Conservation (phyloP, 108 stramenopile species). For the Aurantiochytrium sp. region DNA sequence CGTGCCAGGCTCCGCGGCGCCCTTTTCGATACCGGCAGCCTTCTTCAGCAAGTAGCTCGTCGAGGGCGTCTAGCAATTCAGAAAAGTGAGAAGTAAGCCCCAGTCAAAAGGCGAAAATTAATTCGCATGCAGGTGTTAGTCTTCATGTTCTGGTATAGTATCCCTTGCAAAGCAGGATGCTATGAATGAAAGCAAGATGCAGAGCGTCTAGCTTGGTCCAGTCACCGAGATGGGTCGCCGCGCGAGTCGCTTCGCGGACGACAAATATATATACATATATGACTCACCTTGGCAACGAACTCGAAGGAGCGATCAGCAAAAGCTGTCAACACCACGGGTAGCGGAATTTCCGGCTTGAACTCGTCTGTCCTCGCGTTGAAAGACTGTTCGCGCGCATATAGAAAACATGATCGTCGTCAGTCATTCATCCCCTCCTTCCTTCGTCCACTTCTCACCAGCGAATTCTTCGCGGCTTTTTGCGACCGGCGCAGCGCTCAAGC, state of each 20-base stretch:
- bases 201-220: too few relatives aligned
- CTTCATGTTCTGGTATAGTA: too few relatives aligned
- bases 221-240: too few relatives aligned
- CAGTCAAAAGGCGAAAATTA: too few relatives aligned
- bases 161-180: too few relatives aligned
- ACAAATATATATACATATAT: neutral
- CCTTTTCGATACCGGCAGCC: constrained; percentile 65
- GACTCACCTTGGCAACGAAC: constrained; percentile 41
- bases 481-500: too few relatives aligned
- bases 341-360: constrained; percentile 59
- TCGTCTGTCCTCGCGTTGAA: constrained; percentile 73
- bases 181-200: too few relatives aligned
- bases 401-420: neutral
- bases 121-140: too few relatives aligned
- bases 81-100: too few relatives aligned
- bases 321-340: constrained; percentile 64
- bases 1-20: constrained; percentile 26
- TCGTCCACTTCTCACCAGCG: too few relatives aligned
- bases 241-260: neutral
- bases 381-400: neutral
- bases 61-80: constrained; percentile 53
- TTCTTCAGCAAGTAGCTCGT: constrained; percentile 68
- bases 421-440: too few relatives aligned
- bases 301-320: constrained; percentile 70
- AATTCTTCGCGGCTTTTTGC: too few relatives aligned